Evolutionary conservation across 2,329 filamentous ascomycete species (phyloP).

Genomic region (Fusarium hainanense): DNA sequence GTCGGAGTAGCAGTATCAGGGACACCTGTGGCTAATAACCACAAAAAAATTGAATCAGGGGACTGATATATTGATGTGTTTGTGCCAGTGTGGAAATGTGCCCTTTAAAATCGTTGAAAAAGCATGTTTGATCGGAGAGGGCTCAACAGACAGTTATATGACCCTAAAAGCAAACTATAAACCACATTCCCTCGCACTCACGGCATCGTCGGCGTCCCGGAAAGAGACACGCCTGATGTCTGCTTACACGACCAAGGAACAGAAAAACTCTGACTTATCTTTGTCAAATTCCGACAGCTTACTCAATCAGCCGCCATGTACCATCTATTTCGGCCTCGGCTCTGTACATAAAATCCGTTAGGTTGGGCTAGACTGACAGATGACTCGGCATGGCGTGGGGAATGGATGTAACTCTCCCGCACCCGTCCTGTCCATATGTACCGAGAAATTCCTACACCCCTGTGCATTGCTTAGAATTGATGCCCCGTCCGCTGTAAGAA

Average conservation of each 20-base stretch:
- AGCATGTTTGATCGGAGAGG: not conserved
- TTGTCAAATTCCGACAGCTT: conserved; percentile 29
- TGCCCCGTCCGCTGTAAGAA: not conserved
- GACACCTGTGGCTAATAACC: conserved; percentile 13
- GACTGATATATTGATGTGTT: not conserved
- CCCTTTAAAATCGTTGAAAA: not conserved
- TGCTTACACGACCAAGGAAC: conserved; percentile 24
- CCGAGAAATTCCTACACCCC: conserved; percentile 12
- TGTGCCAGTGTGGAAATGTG: not conserved
- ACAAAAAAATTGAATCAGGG: not conserved
- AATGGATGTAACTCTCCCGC: conserved; percentile 19
- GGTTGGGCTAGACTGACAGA: conserved; percentile 19
- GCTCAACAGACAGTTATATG: conserved; percentile 27
- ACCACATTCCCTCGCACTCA: not conserved
- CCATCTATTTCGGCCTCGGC: conserved; percentile 32
- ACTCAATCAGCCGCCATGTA: conserved; percentile 22
- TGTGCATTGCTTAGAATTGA: not conserved
- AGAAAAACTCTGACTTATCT: conserved; percentile 4
- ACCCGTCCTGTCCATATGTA: not conserved
- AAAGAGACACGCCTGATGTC: not conserved
- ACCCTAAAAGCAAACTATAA: not conserved
- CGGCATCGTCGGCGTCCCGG: conserved; percentile 25
- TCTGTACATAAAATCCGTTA: conserved; percentile 20
- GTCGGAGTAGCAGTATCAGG: conserved; percentile 3
- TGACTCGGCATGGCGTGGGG: conserved; percentile 35